Evolutionary conservation across 306 rosid species (phyloP).

Genomic region (apple (Malus domestica)): DNA sequence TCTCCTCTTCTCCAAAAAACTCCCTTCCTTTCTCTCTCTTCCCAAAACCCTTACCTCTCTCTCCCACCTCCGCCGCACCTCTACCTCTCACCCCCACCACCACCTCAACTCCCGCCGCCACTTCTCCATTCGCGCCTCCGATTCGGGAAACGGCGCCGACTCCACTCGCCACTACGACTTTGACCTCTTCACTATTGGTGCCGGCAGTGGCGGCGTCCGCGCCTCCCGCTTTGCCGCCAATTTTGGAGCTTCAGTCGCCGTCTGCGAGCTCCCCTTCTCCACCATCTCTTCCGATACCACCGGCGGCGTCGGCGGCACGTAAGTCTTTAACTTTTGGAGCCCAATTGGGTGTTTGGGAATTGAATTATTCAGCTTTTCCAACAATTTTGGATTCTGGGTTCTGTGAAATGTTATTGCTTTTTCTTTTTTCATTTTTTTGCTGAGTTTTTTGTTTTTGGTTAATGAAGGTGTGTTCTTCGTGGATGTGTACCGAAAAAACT

Average conservation of each 20-base stretch:
- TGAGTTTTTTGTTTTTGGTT: neutral
- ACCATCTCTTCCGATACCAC: constrained; percentile 73
- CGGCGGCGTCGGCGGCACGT: constrained; percentile 99
- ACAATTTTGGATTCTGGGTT: neutral
- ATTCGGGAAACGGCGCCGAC: constrained; percentile 47
- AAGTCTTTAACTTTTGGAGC: constrained; percentile 6
- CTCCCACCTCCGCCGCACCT: neutral
- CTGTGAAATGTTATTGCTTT: neutral
- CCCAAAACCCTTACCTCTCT: constrained; percentile 17
- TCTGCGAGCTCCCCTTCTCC: constrained; percentile 95
- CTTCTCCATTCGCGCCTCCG: constrained; percentile 37
- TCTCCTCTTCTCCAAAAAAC: constrained; percentile 34
- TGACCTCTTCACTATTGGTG: constrained; percentile 90
- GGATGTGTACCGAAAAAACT: constrained; percentile 98
- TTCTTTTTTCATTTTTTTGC: neutral
- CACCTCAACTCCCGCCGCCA: constrained; percentile 9
- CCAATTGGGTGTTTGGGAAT: neutral
- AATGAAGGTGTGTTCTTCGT: constrained; percentile 79
- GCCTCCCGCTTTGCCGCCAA: constrained; percentile 77
- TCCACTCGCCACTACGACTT: constrained; percentile 49
- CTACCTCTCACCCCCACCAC: constrained; percentile 16
- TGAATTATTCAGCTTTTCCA: neutral
- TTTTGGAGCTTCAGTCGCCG: constrained; percentile 67
- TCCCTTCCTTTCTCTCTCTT: constrained; percentile 17
- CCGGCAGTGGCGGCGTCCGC: constrained; percentile 95